Evolutionary conservation across 1,284 basidiomycete genomes (phyloP).

Genomic region (Irpex lacteus): DNA sequence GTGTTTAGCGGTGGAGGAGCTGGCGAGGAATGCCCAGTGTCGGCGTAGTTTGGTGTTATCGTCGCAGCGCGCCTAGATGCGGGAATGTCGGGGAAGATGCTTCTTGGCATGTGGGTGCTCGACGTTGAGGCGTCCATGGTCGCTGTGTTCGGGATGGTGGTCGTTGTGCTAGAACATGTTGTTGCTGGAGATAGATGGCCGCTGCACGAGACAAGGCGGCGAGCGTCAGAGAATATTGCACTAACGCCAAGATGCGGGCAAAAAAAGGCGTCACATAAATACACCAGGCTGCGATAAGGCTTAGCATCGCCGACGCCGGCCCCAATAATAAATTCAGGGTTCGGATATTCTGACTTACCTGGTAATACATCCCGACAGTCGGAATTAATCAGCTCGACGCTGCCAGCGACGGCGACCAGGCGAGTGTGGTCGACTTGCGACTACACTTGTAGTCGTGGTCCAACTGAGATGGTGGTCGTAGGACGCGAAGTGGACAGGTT

Average conservation of each 20-base stretch:
- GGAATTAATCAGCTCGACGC: not conserved
- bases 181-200: not conserved
- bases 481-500: not conserved
- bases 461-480: not conserved
- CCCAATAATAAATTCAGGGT: not conserved
- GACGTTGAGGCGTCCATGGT: not conserved
- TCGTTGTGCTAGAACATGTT: not conserved
- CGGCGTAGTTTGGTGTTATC: not conserved
- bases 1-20: not conserved
- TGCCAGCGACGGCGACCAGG: not conserved
- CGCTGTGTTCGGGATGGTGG: not conserved
- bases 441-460: not conserved
- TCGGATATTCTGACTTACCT: not conserved
- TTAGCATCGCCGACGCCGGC: not conserved
- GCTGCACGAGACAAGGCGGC: not conserved
- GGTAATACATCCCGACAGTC: too few species aligned
- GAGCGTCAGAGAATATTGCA: not conserved
- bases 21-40: not conserved
- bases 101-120: conserved; percentile 14
- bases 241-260: not conserved
- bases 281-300: not conserved
- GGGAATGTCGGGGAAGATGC: conserved; percentile 17
- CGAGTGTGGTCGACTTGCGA: not conserved
- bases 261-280: not conserved
- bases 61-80: conserved; percentile 7